Evolutionary conservation across 2,329 filamentous ascomycete species (phyloP), one percentile per base, ranked within the genome.

Genomic region (Microcyclosporella mali): DNA sequence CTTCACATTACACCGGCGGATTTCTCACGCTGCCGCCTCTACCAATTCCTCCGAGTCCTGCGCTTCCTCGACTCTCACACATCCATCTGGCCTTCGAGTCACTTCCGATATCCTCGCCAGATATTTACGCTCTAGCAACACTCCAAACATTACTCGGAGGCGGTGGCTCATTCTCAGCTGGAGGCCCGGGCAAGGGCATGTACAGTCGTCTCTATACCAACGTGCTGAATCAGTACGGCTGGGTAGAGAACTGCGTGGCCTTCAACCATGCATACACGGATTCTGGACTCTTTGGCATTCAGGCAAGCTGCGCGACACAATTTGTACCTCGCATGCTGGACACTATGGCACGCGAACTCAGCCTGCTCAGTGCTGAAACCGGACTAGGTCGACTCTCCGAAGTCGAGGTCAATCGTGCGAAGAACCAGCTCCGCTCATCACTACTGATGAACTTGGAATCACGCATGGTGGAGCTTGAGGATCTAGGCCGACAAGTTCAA

Each of bases 181-280:
- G 92, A 57, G 92, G 92, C 0, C 92, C 92, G 3, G 92, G 92
- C 40, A 98, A 98, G 72, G 92, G 92, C 65, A 98, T 98, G 92
- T 97, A 97, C 74, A 94, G 87, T 29, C 84, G 92, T 10, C 79
- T 98, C 7, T 98, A 95, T 74, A 97, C 89, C 51, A 95, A 95
- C 64, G 90, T 97, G 0, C 78, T 98, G 39, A 98, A 98, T 72
- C 89, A 97, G 69, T 83, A 95, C 69, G 88, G 85, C 56, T 98
- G 90, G 90, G 88, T 98, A 18, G 92, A 98, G 70, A 89, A 82
- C 47, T 97, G 92, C 69, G 77, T 94, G 39, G 85, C 90, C 21
- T 97, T 97, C 73, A 97, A 97, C 74, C 89, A 97, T 73, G 87
- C 85, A 35, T 98, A 98, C 75, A 92, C 87, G 0, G 92, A 98